These are phyloP conservation scores for Brettanomyces sp. DNA, from an alignment of 805 yeast species.

Conservation along the genomic window DNA sequence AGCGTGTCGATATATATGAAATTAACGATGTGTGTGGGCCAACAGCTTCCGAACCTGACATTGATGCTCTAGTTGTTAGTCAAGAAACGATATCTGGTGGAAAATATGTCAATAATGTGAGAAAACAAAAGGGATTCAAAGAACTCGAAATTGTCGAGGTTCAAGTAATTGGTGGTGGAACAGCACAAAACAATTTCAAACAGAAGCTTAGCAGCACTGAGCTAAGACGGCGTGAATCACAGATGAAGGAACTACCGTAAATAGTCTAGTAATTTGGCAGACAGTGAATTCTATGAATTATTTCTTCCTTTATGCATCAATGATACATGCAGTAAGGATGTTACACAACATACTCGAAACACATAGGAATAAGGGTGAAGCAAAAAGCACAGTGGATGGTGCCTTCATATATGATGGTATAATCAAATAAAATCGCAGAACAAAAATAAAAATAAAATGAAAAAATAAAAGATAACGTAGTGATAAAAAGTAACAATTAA, in stretches of 20 bases:
- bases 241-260: background rate
- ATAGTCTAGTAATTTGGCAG: background rate
- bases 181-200: conserved; percentile 34
- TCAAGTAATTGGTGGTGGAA: conserved; percentile 54
- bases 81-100: conserved; percentile 77
- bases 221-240: conserved; percentile 33
- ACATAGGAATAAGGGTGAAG: too few relatives aligned
- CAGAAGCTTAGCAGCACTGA: conserved; percentile 84
- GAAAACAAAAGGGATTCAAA: conserved; percentile 48
- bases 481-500: conserved; percentile 4
- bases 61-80: conserved; percentile 75
- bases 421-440: background rate
- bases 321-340: too few relatives aligned
- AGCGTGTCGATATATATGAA: conserved; percentile 44
- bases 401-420: background rate
- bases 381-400: too few relatives aligned
- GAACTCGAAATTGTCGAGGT: conserved; percentile 43
- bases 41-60: conserved; percentile 63
- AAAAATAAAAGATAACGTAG: background rate
- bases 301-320: too few relatives aligned
- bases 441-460: background rate
- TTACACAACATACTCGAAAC: too few relatives aligned
- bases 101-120: conserved; percentile 52
- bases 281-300: too few relatives aligned
- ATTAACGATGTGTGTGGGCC: conserved; percentile 92